Evolutionary conservation across 2,329 filamentous ascomycete species (phyloP).

Genomic region (Sclerotinia sclerotiorum): DNA sequence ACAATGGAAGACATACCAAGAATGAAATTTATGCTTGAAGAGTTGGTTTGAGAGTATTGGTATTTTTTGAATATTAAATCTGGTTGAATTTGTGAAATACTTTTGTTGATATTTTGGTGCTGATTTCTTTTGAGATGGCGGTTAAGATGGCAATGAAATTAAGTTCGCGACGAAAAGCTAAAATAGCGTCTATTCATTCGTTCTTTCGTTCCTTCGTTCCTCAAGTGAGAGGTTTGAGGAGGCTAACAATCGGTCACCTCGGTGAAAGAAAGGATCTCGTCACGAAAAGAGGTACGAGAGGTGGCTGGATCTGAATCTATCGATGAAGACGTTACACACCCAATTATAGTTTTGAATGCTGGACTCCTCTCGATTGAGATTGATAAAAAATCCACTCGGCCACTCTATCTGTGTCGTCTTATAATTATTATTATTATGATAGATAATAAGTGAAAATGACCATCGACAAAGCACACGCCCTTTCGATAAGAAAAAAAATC

Average conservation of each 20-base stretch:
- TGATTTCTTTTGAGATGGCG: background rate
- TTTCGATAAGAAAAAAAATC: background rate
- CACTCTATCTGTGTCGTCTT: conserved; percentile 1
- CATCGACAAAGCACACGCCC: background rate
- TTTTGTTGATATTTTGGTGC: background rate
- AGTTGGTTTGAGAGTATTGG: conserved; percentile 5
- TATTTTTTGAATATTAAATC: conserved; percentile 14
- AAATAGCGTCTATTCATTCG: conserved; percentile 1
- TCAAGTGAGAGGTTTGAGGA: background rate
- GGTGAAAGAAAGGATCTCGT: background rate
- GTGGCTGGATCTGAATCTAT: conserved; percentile 11
- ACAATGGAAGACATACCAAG: conserved; percentile 26
- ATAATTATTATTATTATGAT: background rate
- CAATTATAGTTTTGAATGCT: conserved; percentile 5
- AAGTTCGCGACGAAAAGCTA: conserved; percentile 5
- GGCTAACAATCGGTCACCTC: conserved; percentile 2
- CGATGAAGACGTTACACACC: conserved; percentile 1
- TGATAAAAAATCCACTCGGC: background rate
- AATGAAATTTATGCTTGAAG: conserved; percentile 16
- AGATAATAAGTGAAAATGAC: background rate
- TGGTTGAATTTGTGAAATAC: background rate
- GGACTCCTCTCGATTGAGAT: background rate
- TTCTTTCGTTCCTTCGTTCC: conserved; percentile 4
- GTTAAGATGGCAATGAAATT: background rate
- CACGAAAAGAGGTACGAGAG: background rate